Evolutionary conservation across 441 rosid species (phyloP).

Genomic region (Cnidoscolus chayamansa): DNA sequence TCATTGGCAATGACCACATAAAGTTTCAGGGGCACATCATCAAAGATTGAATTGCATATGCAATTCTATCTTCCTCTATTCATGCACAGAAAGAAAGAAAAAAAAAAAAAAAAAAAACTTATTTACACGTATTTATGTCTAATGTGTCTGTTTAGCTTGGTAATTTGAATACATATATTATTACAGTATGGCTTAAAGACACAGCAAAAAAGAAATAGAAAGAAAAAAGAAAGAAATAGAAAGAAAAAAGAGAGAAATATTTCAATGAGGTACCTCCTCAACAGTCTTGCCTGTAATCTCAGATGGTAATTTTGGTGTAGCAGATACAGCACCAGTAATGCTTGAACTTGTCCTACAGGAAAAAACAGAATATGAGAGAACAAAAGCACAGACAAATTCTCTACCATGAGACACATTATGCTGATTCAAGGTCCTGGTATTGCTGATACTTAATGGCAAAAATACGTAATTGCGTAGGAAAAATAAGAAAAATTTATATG

Average conservation of each 20-base stretch:
- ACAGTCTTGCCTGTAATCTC: constrained; percentile 88
- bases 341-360: constrained; percentile 50
- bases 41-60: background rate
- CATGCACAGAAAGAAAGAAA: background rate
- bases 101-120: background rate
- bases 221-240: background rate
- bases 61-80: background rate
- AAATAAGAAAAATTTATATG: background rate
- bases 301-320: constrained; percentile 74
- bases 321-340: constrained; percentile 42
- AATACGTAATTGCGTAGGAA: background rate
- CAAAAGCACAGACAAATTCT: background rate
- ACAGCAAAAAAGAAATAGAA: background rate
- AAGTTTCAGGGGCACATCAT: background rate
- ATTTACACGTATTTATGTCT: no score
- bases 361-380: constrained; percentile 5
- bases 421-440: background rate
- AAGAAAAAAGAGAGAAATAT: background rate
- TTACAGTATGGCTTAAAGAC: background rate
- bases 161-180: background rate
- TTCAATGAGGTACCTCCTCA: constrained; percentile 62
- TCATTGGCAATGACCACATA: background rate
- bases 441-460: background rate
- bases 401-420: background rate
- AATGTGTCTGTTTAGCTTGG: background rate